Evolutionary conservation across 768 basidiomycete genomes (phyloP), one percentile per base, ranked within the genome.

Genomic region (Hypholoma sublateritium): DNA sequence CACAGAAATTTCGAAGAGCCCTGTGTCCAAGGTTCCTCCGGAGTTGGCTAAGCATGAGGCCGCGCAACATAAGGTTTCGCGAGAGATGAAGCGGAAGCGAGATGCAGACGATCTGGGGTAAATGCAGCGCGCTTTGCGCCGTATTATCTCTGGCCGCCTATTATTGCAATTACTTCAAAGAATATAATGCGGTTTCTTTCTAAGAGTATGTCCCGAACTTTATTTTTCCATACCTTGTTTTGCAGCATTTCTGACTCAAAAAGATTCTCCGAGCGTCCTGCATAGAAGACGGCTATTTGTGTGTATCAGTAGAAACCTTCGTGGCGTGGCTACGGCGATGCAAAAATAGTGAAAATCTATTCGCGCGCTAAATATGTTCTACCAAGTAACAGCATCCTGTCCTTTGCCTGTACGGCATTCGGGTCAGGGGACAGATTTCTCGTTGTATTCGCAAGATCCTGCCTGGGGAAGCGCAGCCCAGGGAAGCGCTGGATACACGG

Each of bases 31-130:
- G 69, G 89, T 97, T 54, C 82, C 95, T 7, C 71, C 80, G 5
- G 95, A 98, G 67, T 77, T 98, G 55, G 93, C 91, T 12, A 88
- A 89, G 65, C 96, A 98, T 70, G 93, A 95, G 67, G 76, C 93
- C 0, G 94, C 95, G 5, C 92, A 93, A 72, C 91, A 94, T 69
- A 88, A 87, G 68, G 88, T 97, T 42, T 89, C 94, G 54, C 79
- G 87, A 66, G 95, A 96, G 72, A 97, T 96, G 95, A 97, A 95
- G 79, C 81, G 93, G 64, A 94, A 93, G 77, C 81, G 92, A 41
- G 92, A 94, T 24, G 89, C 79, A 47, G 92, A 94, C 24, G 92
- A 93, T 70, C 73, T 84, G 62, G 86, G 79, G 0, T 86, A 60
- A 48, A 55, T 48, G 32, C 16, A 3, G 22, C 39, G 17, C 17